Conservation (phyloP, 192 early-diverging fungal species). For the Rhizophlyctis rosea region DNA sequence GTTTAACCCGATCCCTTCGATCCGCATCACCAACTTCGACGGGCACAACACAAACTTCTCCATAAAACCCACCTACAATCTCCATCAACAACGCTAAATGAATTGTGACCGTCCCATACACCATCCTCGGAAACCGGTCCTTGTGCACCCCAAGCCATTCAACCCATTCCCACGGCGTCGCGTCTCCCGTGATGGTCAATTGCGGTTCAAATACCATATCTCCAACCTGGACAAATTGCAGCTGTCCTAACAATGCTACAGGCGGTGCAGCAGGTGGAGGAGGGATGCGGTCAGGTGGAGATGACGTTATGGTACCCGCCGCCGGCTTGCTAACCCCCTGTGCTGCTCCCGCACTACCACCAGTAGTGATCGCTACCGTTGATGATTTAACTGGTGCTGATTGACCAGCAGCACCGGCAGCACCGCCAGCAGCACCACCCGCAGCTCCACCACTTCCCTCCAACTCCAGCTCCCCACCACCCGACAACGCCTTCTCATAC, state of each 20-base stretch:
- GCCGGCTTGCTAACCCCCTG: too few relatives aligned
- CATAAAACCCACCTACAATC: too few relatives aligned
- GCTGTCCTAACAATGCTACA: too few relatives aligned
- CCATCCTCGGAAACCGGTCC: constrained; percentile 37
- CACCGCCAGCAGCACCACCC: not conserved
- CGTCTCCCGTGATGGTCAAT: constrained; percentile 52
- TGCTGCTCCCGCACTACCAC: too few relatives aligned
- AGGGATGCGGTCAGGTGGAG: too few relatives aligned
- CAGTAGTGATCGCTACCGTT: not conserved
- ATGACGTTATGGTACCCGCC: too few relatives aligned
- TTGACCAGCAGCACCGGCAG: not conserved
- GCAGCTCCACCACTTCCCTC: not conserved
- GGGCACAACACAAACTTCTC: too few relatives aligned
- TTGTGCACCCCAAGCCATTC: constrained; percentile 51
- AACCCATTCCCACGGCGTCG: constrained; percentile 47
- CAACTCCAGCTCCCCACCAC: not conserved
- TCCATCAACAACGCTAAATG: too few relatives aligned
- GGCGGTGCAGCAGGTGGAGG: too few relatives aligned
- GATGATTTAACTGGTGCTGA: not conserved
- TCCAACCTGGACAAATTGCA: constrained; percentile 26
- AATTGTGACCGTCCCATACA: constrained; percentile 29
- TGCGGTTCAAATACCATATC: constrained; percentile 50
- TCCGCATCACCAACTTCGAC: too few relatives aligned
- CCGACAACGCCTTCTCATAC: constrained; percentile 36
- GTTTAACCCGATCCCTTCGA: too few relatives aligned